Evolutionary conservation across 2,329 filamentous ascomycete species (phyloP), one percentile per base, ranked within the genome.

Genomic region (Aureobasidium melanogenum): DNA sequence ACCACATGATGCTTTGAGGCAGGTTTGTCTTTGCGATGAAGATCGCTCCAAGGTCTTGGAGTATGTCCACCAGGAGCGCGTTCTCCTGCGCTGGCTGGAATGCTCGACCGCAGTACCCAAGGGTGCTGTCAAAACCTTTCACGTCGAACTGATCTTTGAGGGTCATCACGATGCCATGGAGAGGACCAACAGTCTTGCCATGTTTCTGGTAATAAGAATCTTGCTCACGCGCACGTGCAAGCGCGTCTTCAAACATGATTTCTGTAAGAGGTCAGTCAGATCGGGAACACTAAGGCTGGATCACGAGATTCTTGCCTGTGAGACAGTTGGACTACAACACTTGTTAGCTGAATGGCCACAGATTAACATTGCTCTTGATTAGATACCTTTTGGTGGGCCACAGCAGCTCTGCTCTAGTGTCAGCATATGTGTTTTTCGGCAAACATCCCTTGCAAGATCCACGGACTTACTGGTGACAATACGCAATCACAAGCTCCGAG

Each of bases 91-190:
- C 81, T 0, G 81, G 81, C 1, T 75, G 68, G 59, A 80, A 80
- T 0, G 80, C 75, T 51, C 75, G 73, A 8, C 36, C 36, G 8
- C 36, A 39, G 64, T 83, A 84, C 9, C 80, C 81, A 6, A 83
- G 65, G 0, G 80, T 82, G 0, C 76, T 79, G 63, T 84, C 79
- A n/a, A 75, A 66, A 0, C 77, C 80, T 55, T 76, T 76, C 43
- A 84, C 71, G 39, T 84, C 75, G 66, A 84, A 84, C 47, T 84
- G 81, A 32, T 84, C 82, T 64, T 84, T 39, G 36, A 39, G 36
- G 0, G 76, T 78, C 52, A 79, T 72, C 1, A 73, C 71, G 15
- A 77, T 64, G 47, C 69, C 80, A 64, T 69, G 64, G 6, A 68
- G 72, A 30, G 70, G 69, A 12, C 70, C 69, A 9, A 68, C 38